These are phyloP conservation scores for Nannizzia gypsea DNA, from an alignment of 2,329 filamentous ascomycete genomes.

Conservation along the genomic window DNA sequence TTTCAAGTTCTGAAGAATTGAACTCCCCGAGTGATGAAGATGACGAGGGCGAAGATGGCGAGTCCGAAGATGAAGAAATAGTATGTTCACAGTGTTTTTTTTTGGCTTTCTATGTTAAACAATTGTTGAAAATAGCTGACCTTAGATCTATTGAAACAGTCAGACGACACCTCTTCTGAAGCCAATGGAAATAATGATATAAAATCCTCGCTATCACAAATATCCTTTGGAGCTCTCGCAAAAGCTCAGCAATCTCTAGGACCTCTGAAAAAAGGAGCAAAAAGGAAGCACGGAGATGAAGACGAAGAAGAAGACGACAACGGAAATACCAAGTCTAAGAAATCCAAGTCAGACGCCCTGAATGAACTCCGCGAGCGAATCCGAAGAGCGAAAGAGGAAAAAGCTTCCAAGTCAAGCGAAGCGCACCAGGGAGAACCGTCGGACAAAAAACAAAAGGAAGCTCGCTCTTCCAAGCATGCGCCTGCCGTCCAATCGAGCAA, in stretches of 20 bases:
- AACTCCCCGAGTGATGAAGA: constrained; percentile 18
- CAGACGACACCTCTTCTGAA: constrained; percentile 10
- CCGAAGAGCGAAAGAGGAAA: constrained; percentile 34
- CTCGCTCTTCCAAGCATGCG: constrained; percentile 63
- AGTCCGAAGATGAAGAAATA: constrained; percentile 25
- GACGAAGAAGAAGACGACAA: constrained; percentile 8
- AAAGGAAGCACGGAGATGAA: not conserved
- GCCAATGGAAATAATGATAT: constrained; percentile 23
- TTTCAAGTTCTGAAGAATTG: not conserved
- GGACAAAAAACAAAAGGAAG: constrained; percentile 22
- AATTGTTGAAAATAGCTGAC: not conserved
- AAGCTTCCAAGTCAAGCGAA: constrained; percentile 21
- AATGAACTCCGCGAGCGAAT: constrained; percentile 31
- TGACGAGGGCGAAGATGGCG: constrained; percentile 22
- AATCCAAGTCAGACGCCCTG: constrained; percentile 16
- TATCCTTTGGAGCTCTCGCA: constrained; percentile 84
- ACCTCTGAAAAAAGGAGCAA: constrained; percentile 15
- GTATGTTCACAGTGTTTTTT: constrained; percentile 12
- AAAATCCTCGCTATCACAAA: constrained; percentile 39
- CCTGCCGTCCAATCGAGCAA: constrained; percentile 74
- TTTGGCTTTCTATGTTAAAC: not conserved
- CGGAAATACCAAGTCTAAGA: not conserved
- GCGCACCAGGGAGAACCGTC: constrained; percentile 23
- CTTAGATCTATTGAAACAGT: not conserved
- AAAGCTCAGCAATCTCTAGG: constrained; percentile 66